Base-by-base conservation (phyloP, 2,329 filamentous ascomycete species). In the Akanthomyces dipterigenus region DNA sequence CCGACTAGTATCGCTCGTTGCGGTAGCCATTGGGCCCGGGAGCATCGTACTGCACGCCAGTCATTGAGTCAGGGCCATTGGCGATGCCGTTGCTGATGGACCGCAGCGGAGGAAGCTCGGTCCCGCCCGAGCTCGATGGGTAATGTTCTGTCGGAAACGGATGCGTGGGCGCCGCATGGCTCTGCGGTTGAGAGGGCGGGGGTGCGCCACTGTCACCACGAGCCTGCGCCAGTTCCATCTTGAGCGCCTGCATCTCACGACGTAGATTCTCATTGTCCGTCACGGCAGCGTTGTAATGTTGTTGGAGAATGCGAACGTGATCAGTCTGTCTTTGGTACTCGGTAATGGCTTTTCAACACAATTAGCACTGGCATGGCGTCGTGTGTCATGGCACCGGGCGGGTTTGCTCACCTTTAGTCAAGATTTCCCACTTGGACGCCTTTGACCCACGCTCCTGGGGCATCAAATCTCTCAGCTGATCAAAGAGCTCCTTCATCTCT, bases 401-500 rank as follows among this genome's bases (percentile, higher is more conserved):
- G 6, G 11, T 7, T 24, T 6, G 71, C 81, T 64, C 77, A 93
- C 90, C 89, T 79, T 93, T 93, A 3, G 89, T 92, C 18, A 96
- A 72, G 54, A 93, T 92, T 68, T 96, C 90, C 90, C 90, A 96
- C 68, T 96, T 96, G 66, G 89, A 93, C 0, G 90, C 90, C 72
- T 95, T 96, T 26, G 88, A 88, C 1, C 90, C 90, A 18, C 90
- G 85, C 68, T 91, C 90, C 67, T 91, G 88, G 1, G 90, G 90
- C 76, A 93, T 87, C 42, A 91, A 79, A 66, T 89, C 87, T 66
- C 91, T 85, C 9, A 95, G 77, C 67, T 91, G 88, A 66, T 95
- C 90, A 69, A 95, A 95, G 0, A 95, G 76, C 68, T 90, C 88
- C 76, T 95, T 95, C 90, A 95, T 95, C 71, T 95, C 90, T 9